A percentile compares a stretch with the other conserved stretches of the same genome.
Conservation (phyloP, 345 rosid species). For the Melaleuca quinquenervia region DNA sequence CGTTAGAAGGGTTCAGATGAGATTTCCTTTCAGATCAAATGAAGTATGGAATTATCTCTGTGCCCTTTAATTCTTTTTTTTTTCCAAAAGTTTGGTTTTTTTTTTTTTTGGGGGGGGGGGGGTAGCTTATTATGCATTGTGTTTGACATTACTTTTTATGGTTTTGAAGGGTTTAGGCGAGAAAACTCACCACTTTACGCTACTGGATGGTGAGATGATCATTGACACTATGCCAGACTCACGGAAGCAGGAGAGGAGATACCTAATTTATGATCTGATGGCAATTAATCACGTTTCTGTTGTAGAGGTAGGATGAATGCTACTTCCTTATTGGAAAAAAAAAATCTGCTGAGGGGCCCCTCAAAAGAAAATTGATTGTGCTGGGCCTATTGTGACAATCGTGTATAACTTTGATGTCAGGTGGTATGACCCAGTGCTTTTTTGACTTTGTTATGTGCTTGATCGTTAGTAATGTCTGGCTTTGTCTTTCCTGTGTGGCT, state of each 20-base stretch:
- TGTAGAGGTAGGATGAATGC: conserved; percentile 46
- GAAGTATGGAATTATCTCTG: conserved; percentile 45
- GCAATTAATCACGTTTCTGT: conserved; percentile 62
- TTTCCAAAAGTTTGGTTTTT: neutral
- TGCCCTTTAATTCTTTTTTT: neutral
- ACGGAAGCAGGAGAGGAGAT: conserved; percentile 91
- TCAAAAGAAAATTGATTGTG: neutral
- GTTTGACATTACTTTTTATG: conserved; percentile 7
- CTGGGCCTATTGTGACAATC: neutral
- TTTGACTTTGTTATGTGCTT: neutral
- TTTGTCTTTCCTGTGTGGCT: neutral
- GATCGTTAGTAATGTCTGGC: neutral
- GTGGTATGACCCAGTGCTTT: neutral
- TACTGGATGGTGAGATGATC: conserved; percentile 98
- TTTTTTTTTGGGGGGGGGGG: neutral
- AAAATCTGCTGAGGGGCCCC: neutral
- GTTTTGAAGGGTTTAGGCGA: conserved; percentile 58
- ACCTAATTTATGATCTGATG: conserved; percentile 92
- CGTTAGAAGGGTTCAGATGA: conserved; percentile 92
- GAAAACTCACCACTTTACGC: conserved; percentile 69
- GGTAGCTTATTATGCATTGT: neutral
- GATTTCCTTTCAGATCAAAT: conserved; percentile 69
- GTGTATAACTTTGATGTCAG: neutral
- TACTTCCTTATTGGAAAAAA: neutral
- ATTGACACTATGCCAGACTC: conserved; percentile 91